Conservation (phyloP, 768 basidiomycete genomes). For the Terana coerulea region DNA sequence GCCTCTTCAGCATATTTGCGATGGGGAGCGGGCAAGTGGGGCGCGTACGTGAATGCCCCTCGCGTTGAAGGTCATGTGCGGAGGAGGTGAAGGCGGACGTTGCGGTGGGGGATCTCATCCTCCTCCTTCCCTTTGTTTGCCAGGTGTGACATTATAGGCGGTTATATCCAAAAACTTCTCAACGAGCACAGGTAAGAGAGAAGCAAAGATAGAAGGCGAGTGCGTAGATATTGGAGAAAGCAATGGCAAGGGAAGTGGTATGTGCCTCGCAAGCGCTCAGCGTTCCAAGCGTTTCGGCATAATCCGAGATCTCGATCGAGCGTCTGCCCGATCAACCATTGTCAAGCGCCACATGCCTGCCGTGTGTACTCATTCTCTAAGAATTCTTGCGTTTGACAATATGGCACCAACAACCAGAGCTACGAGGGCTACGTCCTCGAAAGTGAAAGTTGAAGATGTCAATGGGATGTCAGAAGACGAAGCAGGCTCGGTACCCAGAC, state of each 20-base stretch:
- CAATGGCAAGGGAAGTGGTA: too few species aligned
- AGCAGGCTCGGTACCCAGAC: neutral
- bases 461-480: neutral
- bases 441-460: neutral
- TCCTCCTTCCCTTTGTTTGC: constrained; percentile 34
- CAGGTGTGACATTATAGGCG: neutral
- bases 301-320: too few species aligned
- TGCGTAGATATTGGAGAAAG: too few species aligned
- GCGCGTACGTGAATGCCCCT: constrained; percentile 70
- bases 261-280: too few species aligned
- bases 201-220: too few species aligned
- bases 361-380: too few species aligned
- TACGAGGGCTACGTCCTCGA: neutral
- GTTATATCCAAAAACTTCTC: too few species aligned
- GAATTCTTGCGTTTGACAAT: too few species aligned
- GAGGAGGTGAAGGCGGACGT: constrained; percentile 68
- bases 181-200: too few species aligned
- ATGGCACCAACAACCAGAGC: constrained; percentile 1
- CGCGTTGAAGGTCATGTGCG: constrained; percentile 63
- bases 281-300: too few species aligned
- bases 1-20: neutral
- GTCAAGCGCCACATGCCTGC: too few species aligned
- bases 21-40: constrained; percentile 4
- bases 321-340: too few species aligned
- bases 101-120: constrained; percentile 29